Conservation (phyloP, 441 rosid genomes). For the Capsella rubella region DNA sequence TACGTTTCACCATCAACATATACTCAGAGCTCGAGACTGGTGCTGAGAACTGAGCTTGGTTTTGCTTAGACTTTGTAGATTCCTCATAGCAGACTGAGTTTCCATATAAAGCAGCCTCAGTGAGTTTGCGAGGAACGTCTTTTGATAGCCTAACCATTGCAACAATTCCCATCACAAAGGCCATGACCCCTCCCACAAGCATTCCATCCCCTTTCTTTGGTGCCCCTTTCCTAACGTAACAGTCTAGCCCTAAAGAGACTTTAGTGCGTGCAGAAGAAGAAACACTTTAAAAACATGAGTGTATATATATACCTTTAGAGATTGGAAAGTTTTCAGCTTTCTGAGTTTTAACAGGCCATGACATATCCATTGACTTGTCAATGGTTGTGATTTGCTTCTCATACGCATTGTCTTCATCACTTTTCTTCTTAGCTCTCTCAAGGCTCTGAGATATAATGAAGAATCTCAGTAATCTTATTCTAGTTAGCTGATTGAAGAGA, state of each 20-base stretch:
- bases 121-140: conserved; percentile 73
- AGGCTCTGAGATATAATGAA: conserved; percentile 32
- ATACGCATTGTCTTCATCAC: conserved; percentile 32
- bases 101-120: conserved; percentile 69
- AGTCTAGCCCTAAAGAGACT: conserved; percentile 32
- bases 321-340: conserved; percentile 25
- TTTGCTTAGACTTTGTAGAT: conserved; percentile 41
- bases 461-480: conserved; percentile 4
- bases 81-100: conserved; percentile 53
- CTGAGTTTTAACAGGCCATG: conserved; percentile 50
- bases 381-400: conserved; percentile 54
- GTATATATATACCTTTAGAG: conserved; percentile 37
- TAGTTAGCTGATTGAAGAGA: neutral
- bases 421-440: conserved; percentile 38
- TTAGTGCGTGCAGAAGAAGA: conserved; percentile 20
- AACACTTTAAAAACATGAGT: neutral
- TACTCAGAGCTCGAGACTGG: conserved; percentile 59
- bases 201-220: conserved; percentile 49
- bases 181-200: conserved; percentile 62
- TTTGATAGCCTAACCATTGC: conserved; percentile 69
- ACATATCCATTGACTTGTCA: conserved; percentile 61
- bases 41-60: conserved; percentile 47
- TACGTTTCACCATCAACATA: conserved; percentile 72
- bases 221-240: conserved; percentile 45
- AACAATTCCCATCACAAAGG: conserved; percentile 72